These are phyloP conservation scores for Plantago ovata DNA, from an alignment of 257 asterid species.

Conservation along the genomic window DNA sequence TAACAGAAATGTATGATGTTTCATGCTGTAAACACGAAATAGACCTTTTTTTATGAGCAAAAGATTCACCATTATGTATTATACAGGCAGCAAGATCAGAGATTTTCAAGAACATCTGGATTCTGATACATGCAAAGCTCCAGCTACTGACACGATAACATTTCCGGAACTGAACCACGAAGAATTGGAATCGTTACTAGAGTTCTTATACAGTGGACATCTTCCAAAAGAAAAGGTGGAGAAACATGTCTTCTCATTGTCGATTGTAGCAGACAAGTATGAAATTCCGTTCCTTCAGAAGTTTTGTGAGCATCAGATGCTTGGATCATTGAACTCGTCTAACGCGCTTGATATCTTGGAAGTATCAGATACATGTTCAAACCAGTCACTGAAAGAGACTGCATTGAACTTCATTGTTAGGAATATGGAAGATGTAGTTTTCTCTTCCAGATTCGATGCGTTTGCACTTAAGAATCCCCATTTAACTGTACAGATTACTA, in stretches of 20 bases:
- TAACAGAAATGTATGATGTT: background rate
- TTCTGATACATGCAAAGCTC: constrained; percentile 78
- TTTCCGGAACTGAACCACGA: constrained; percentile 61
- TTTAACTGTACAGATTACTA: constrained; percentile 77
- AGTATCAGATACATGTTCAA: constrained; percentile 78
- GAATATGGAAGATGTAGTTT: constrained; percentile 87
- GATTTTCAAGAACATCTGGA: constrained; percentile 68
- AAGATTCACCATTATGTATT: background rate
- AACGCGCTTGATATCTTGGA: constrained; percentile 78
- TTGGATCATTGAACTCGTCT: constrained; percentile 50
- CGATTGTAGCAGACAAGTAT: constrained; percentile 89
- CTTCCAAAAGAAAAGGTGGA: constrained; percentile 57
- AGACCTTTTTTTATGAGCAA: background rate
- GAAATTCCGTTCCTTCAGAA: constrained; percentile 71
- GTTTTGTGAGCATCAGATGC: constrained; percentile 71
- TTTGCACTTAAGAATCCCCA: constrained; percentile 95
- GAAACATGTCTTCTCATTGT: constrained; percentile 61
- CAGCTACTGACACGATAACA: constrained; percentile 53
- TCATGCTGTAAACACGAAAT: background rate
- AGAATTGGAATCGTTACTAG: constrained; percentile 55
- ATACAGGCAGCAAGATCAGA: constrained; percentile 70
- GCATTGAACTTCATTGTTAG: constrained; percentile 66
- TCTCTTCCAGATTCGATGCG: constrained; percentile 63
- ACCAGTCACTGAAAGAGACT: constrained; percentile 54
- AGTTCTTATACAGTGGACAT: constrained; percentile 70